Conservation (phyloP, 2,329 filamentous ascomycete genomes). For the Xylariaceae sp. region DNA sequence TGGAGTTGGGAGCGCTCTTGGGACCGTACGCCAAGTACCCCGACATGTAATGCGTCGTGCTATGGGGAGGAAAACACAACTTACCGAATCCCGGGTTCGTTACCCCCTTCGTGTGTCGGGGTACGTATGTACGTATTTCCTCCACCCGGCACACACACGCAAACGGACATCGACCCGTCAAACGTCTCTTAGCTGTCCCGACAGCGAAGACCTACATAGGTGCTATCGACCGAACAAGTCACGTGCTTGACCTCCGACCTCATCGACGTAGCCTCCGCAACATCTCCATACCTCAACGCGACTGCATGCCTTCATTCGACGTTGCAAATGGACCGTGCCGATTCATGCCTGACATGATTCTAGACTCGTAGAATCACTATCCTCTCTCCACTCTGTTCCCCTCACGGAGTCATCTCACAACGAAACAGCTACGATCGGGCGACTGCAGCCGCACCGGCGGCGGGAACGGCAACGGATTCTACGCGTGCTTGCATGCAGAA, state of each 20-base stretch:
- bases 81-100: slow-evolving; percentile 4
- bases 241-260: slow-evolving; percentile 7
- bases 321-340: slow-evolving; percentile 6
- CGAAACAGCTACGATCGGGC: slow-evolving; percentile 2
- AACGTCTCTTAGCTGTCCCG: not conserved
- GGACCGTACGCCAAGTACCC: slow-evolving; percentile 2
- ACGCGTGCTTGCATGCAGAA: slow-evolving; percentile 13
- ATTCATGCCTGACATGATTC: not conserved
- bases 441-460: slow-evolving; percentile 11
- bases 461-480: slow-evolving; percentile 4
- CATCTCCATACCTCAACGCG: too few relatives aligned
- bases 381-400: not conserved
- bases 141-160: slow-evolving; percentile 3
- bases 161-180: not conserved
- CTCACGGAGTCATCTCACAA: not conserved
- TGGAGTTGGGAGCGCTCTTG: not conserved
- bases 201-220: not conserved
- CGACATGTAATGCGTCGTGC: not conserved
- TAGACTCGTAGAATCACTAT: not conserved
- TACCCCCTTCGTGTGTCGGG: not conserved
- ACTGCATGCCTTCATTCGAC: slow-evolving; percentile 4
- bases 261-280: slow-evolving; percentile 1
- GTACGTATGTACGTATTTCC: not conserved
- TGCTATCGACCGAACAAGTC: slow-evolving; percentile 1
- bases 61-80: slow-evolving; percentile 7